These are phyloP conservation scores for Ceratocystis smalleyi DNA, from an alignment of 2,329 filamentous ascomycete species.

Conservation along the genomic window DNA sequence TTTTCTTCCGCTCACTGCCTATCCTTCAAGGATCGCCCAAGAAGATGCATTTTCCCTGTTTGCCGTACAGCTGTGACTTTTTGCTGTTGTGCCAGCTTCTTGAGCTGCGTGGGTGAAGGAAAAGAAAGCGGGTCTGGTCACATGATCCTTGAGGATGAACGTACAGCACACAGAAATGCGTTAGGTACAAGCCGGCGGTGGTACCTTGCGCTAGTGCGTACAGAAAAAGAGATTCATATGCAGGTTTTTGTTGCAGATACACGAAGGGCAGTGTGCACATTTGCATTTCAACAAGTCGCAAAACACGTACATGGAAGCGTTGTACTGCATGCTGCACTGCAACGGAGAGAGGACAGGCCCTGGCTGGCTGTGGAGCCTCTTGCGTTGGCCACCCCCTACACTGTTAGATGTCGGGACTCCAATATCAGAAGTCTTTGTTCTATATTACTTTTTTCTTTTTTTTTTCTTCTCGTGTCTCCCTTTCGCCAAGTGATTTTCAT, in stretches of 20 bases:
- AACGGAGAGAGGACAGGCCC: neutral
- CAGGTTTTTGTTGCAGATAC: neutral
- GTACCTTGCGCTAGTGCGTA: neutral
- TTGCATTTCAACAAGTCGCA: neutral
- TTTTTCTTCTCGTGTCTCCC: neutral
- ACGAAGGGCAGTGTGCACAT: neutral
- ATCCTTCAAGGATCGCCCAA: constrained; percentile 1
- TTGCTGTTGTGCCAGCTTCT: neutral
- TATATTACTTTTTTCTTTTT: neutral
- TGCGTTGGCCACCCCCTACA: neutral
- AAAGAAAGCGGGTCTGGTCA: neutral
- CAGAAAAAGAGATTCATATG: neutral
- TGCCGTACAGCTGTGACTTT: neutral
- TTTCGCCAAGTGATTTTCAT: constrained; percentile 1
- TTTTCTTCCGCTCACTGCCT: neutral
- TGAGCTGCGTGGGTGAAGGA: neutral
- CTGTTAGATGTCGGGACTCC: neutral
- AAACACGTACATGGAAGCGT: neutral
- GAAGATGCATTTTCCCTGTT: neutral
- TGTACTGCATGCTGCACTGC: constrained; percentile 1
- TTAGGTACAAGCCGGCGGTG: neutral
- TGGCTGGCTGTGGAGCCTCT: neutral
- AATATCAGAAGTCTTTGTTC: neutral
- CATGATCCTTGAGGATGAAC: neutral
- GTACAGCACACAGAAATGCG: no score